Base-by-base conservation (phyloP, 176 grass and related monocot species). In the Oryza punctata region DNA sequence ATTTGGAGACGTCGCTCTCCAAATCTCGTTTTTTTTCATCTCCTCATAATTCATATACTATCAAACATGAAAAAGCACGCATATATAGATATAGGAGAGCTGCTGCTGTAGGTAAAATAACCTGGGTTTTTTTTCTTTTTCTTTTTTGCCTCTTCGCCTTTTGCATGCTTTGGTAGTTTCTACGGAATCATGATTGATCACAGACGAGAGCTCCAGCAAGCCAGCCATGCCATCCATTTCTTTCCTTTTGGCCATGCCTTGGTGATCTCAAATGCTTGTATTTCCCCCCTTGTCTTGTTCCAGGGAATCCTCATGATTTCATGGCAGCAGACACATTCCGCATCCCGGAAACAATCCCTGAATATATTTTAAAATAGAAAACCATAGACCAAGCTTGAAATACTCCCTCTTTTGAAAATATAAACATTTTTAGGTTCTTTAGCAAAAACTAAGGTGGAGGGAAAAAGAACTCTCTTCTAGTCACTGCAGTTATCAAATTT, bases 251-350 rank as follows among this genome's bases (percentile, higher is more conserved):
- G 78, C 13, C 45, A 15, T 67, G 83, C 83, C 66, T 82, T 26
- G 78, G 67, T 7, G 57, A 59, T 59, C 44, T 24, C 54, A 85
- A 60, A 82, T 24, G 78, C 44, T 82, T 70, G 84, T 77, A 83
- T 82, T 32, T 46, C 12, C 1, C 1, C 40, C 5, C 37, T 79
- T 90, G 88, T 87, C 79, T 87, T 83, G 79, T 87, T 74, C 24
- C 1, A 7, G 73, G 88, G 88, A 87, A 82, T 86, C 74, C 64
- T 28, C 83, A 83, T 86, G 73, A 86, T 90, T 86, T 78, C 73
- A 86, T 86, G 79, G 59, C 88, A 86, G 88, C 84, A 24, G 54
- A 7, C 19, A n/a, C 9, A 24, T n/a, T 38, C 73, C 43, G 49
- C 63, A 28, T 54, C 15, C 21, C 76, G 29, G 82, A 49, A 80